Evolutionary conservation across 768 basidiomycete species (phyloP).

Genomic region (Cystobasidium ongulense): DNA sequence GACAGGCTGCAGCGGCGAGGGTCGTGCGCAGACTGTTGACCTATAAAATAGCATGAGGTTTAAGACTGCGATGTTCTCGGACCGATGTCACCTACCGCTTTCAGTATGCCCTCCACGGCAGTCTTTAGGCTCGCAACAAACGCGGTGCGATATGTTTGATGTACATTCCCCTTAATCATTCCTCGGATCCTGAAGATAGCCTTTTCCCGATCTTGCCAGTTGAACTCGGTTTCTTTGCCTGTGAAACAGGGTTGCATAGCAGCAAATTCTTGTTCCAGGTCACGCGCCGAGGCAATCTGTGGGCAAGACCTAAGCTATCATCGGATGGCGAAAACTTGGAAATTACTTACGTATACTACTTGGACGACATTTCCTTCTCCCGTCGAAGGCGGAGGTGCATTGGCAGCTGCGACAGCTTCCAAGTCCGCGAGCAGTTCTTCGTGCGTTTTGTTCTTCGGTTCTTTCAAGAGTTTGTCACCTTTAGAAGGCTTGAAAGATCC

Average conservation of each 20-base stretch:
- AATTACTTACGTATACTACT: neutral
- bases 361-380: neutral
- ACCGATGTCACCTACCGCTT: constrained; percentile 57
- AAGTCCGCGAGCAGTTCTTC: constrained; percentile 19
- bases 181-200: constrained; percentile 27
- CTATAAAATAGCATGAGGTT: constrained; percentile 48
- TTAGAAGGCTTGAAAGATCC: neutral
- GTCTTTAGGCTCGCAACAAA: constrained; percentile 69
- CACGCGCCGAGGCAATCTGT: constrained; percentile 67
- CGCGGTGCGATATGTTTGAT: constrained; percentile 61
- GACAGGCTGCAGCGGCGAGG: constrained; percentile 67
- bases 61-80: constrained; percentile 25
- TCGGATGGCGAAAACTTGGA: neutral
- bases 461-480: constrained; percentile 17
- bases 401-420: constrained; percentile 21
- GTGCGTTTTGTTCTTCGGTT: constrained; percentile 16
- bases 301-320: neutral
- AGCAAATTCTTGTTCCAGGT: constrained; percentile 76
- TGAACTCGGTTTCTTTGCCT: constrained; percentile 97
- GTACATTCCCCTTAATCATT: constrained; percentile 60
- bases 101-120: constrained; percentile 72
- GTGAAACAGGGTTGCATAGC: constrained; percentile 69
- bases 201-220: constrained; percentile 73
- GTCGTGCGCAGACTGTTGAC: constrained; percentile 83
- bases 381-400: constrained; percentile 7